Conservation (phyloP, 257 asterid species). For the Ocimum tenuiflorum region DNA sequence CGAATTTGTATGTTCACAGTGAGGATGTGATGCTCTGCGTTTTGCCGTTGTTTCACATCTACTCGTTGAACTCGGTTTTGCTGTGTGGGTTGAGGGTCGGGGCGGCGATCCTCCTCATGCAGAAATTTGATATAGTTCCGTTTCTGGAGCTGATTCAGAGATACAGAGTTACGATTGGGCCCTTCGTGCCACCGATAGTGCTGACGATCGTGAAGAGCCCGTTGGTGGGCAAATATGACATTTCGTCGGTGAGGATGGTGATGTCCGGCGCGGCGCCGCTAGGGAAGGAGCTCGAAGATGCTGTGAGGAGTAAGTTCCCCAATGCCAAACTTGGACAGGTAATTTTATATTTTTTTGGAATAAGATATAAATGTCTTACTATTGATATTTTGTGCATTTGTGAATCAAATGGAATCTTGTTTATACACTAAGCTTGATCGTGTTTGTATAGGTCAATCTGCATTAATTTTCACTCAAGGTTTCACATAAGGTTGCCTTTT, state of each 20-base stretch:
- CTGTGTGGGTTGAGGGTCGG: slow-evolving; percentile 89
- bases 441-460: not conserved
- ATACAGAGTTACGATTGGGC: slow-evolving; percentile 73
- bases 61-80: slow-evolving; percentile 59
- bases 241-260: slow-evolving; percentile 62
- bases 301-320: slow-evolving; percentile 60
- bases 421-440: not conserved
- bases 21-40: slow-evolving; percentile 78
- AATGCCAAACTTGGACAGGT: slow-evolving; percentile 75
- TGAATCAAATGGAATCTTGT: not conserved
- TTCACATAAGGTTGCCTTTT: not conserved
- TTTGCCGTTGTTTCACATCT: slow-evolving; percentile 72
- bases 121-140: slow-evolving; percentile 57
- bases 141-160: slow-evolving; percentile 61
- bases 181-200: slow-evolving; percentile 87
- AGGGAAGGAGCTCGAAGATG: slow-evolving; percentile 86
- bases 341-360: not conserved
- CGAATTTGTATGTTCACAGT: slow-evolving; percentile 63
- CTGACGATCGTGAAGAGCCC: slow-evolving; percentile 68
- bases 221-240: slow-evolving; percentile 59
- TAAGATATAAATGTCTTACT: not conserved
- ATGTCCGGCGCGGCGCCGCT: slow-evolving; percentile 96
- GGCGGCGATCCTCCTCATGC: slow-evolving; percentile 72
- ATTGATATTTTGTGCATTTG: not conserved
- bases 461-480: too few relatives aligned